These are phyloP conservation scores for Chenopodium album DNA, from an alignment of 148 eudicot genomes.

Conservation along the genomic window DNA sequence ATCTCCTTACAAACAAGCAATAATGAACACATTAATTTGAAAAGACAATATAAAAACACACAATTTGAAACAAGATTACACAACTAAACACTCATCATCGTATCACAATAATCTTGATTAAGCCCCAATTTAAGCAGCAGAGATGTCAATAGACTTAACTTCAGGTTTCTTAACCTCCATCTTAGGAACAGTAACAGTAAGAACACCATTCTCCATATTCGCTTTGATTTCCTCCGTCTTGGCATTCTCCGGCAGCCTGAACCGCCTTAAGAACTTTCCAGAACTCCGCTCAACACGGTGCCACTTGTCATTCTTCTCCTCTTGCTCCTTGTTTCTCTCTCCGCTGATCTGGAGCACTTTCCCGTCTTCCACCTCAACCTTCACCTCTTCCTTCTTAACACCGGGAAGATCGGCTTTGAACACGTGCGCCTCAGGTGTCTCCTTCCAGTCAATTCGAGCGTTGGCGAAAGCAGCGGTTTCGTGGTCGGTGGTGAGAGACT, in stretches of 20 bases:
- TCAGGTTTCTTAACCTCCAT: background rate
- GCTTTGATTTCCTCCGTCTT: conserved; percentile 4
- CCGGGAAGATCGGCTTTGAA: conserved; percentile 6
- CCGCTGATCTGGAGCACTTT: conserved; percentile 1
- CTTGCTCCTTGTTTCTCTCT: background rate
- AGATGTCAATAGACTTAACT: conserved; percentile 4
- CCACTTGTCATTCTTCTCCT: background rate
- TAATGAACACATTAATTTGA: too few species aligned
- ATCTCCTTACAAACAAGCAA: too few species aligned
- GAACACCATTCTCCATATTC: conserved; percentile 7
- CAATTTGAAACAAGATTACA: too few species aligned
- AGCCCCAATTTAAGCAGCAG: background rate
- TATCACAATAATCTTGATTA: too few species aligned
- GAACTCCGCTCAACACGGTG: too few species aligned
- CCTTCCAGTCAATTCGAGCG: conserved; percentile 1
- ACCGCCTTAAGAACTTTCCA: conserved; percentile 1
- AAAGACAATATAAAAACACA: too few species aligned
- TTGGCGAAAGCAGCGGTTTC: background rate
- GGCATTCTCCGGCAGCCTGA: conserved; percentile 5
- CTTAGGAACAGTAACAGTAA: background rate
- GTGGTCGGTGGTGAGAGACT: background rate
- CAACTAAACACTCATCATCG: too few species aligned
- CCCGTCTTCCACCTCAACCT: conserved; percentile 12
- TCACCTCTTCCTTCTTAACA: background rate
- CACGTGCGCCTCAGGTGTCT: conserved; percentile 6